Percentiles rank a stretch among this genome's conserved stretches.
These are phyloP conservation scores for Metschnikowia drakensbergensis DNA, from an alignment of 805 yeast genomes.

Conservation along the genomic window DNA sequence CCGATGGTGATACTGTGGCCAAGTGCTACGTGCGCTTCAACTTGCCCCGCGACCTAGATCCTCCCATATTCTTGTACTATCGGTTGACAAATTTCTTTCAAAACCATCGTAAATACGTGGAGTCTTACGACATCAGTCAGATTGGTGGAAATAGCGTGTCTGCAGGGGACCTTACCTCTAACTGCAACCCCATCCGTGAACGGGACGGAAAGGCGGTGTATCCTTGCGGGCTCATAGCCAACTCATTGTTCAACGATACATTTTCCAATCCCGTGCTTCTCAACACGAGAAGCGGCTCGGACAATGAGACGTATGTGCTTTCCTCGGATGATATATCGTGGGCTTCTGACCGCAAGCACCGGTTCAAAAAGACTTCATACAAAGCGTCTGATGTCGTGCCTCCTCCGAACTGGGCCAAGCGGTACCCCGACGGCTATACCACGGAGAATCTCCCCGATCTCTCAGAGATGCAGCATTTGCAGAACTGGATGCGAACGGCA, in stretches of 20 bases:
- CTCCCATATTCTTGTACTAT: constrained; percentile 77
- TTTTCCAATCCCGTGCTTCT: constrained; percentile 51
- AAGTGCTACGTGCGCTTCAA: constrained; percentile 69
- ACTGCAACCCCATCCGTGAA: constrained; percentile 38
- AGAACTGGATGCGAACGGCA: constrained; percentile 98
- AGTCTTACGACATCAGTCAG: constrained; percentile 77
- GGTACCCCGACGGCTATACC: constrained; percentile 87
- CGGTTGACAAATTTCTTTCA: constrained; percentile 87
- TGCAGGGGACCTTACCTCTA: constrained; percentile 42
- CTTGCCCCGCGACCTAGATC: constrained; percentile 63
- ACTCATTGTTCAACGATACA: constrained; percentile 88
- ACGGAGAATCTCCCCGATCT: constrained; percentile 74
- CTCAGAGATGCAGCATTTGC: constrained; percentile 74
- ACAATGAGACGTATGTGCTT: constrained; percentile 43
- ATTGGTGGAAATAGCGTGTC: constrained; percentile 70
- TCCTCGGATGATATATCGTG: constrained; percentile 71
- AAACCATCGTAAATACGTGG: constrained; percentile 91
- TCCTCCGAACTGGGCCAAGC: constrained; percentile 85
- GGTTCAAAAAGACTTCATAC: constrained; percentile 72
- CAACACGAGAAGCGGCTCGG: constrained; percentile 40
- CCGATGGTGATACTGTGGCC: constrained; percentile 33
- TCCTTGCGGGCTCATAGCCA: constrained; percentile 95
- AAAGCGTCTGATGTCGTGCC: constrained; percentile 72
- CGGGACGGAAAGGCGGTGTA: constrained; percentile 52
- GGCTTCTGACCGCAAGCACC: constrained; percentile 63